These are phyloP conservation scores for Mentha longifolia DNA, from an alignment of 257 asterid genomes.

Conservation along the genomic window DNA sequence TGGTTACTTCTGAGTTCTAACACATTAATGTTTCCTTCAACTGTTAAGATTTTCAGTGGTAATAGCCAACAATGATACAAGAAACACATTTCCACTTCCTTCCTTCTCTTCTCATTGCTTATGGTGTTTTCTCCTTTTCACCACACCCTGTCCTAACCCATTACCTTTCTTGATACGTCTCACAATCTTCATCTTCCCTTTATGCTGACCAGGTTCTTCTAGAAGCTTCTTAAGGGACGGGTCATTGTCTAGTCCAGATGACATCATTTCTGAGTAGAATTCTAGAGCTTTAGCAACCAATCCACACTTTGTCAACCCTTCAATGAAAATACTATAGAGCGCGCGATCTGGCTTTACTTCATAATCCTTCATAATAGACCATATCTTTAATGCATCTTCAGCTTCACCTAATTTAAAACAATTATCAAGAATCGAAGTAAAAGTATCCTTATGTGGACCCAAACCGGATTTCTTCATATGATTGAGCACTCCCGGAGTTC, in stretches of 20 bases:
- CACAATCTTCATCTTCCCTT: slow-evolving; percentile 35
- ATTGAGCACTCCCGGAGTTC: slow-evolving; percentile 55
- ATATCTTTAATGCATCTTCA: slow-evolving; percentile 64
- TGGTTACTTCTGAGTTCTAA: too few species aligned
- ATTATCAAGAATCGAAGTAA: slow-evolving; percentile 48
- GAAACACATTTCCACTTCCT: slow-evolving; percentile 16
- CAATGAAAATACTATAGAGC: slow-evolving; percentile 59
- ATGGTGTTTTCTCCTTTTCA: slow-evolving; percentile 24
- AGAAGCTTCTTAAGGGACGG: slow-evolving; percentile 64
- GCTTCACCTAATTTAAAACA: slow-evolving; percentile 53
- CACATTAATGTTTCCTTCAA: too few species aligned
- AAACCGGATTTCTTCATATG: slow-evolving; percentile 59
- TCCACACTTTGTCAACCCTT: slow-evolving; percentile 67
- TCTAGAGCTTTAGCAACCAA: slow-evolving; percentile 64
- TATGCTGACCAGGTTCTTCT: slow-evolving; percentile 37
- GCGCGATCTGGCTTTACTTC: slow-evolving; percentile 50
- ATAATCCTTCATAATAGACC: slow-evolving; percentile 63
- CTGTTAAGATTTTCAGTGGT: too few species aligned
- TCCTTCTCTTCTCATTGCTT: slow-evolving; percentile 32
- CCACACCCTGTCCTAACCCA: slow-evolving; percentile 31
- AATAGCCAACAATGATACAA: too few species aligned
- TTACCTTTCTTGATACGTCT: slow-evolving; percentile 39
- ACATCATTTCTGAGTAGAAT: slow-evolving; percentile 67
- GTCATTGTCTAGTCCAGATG: slow-evolving; percentile 49
- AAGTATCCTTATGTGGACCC: slow-evolving; percentile 69